These are phyloP conservation scores for Roridomyces roridus DNA, from an alignment of 768 basidiomycete genomes.

Conservation along the genomic window DNA sequence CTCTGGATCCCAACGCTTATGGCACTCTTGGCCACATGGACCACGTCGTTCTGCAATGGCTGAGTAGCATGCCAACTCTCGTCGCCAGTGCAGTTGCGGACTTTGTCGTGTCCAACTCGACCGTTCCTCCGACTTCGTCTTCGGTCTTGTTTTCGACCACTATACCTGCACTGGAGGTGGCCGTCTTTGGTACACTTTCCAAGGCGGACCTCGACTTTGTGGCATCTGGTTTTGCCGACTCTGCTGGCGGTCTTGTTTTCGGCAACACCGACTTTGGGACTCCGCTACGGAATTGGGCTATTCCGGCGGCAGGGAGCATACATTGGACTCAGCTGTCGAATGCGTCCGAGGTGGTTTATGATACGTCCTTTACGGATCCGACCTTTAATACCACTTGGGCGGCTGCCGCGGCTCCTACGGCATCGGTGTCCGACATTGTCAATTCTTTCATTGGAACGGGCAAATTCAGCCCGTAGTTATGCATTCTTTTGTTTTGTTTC, in stretches of 20 bases:
- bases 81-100: slow-evolving; percentile 54
- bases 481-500: slow-evolving; percentile 13
- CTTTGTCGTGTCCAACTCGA: slow-evolving; percentile 49
- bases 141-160: slow-evolving; percentile 48
- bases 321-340: slow-evolving; percentile 61
- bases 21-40: slow-evolving; percentile 60
- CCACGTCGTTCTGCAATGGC: slow-evolving; percentile 64
- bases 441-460: slow-evolving; percentile 39
- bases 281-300: slow-evolving; percentile 60
- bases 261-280: slow-evolving; percentile 54
- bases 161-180: slow-evolving; percentile 65
- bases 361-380: slow-evolving; percentile 49
- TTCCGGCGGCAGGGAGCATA: slow-evolving; percentile 46
- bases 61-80: slow-evolving; percentile 54
- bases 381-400: slow-evolving; percentile 58
- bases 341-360: slow-evolving; percentile 56
- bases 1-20: slow-evolving; percentile 55
- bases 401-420: slow-evolving; percentile 43
- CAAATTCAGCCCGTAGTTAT: slow-evolving; percentile 28
- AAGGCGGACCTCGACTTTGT: slow-evolving; percentile 54
- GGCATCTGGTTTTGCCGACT: slow-evolving; percentile 56
- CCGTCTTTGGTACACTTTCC: slow-evolving; percentile 63
- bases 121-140: slow-evolving; percentile 47
- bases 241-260: slow-evolving; percentile 61
- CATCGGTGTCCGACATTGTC: slow-evolving; percentile 52